These are phyloP conservation scores for Globisporangium okanoganense DNA, from an alignment of 352 stramenopile genomes.

Conservation along the genomic window DNA sequence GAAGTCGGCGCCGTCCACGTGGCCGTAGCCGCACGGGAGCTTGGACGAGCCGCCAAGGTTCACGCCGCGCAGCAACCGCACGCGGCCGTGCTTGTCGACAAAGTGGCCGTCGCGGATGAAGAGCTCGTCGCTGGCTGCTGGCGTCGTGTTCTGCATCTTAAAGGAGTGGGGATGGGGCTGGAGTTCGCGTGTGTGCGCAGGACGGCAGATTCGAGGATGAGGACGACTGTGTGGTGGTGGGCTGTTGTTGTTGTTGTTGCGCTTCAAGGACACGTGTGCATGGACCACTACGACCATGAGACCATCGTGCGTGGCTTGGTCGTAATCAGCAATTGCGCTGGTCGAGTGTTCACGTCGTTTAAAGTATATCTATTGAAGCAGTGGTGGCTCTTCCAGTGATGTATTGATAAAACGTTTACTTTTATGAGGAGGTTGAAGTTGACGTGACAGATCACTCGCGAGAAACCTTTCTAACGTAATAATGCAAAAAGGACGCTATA, in stretches of 20 bases:
- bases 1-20: slow-evolving; percentile 30
- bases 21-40: slow-evolving; percentile 57
- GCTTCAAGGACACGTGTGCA: neutral
- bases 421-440: neutral
- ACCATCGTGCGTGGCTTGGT: neutral
- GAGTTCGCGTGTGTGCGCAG: too few relatives aligned
- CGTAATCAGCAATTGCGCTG: slow-evolving; percentile 9
- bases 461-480: neutral
- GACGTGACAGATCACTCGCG: neutral
- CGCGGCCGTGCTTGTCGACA: slow-evolving; percentile 67
- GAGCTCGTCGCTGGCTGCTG: slow-evolving; percentile 18
- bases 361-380: neutral
- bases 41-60: slow-evolving; percentile 90
- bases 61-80: slow-evolving; percentile 76
- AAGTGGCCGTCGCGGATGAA: slow-evolving; percentile 70
- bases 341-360: neutral
- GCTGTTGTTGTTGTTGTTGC: too few relatives aligned
- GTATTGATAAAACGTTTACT: neutral
- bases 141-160: slow-evolving; percentile 5
- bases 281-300: neutral
- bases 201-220: neutral
- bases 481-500: neutral
- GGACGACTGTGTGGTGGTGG: too few relatives aligned
- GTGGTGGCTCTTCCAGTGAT: too few relatives aligned
- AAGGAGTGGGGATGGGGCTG: too few relatives aligned